Percentiles rank a stretch among this genome's conserved stretches.
phyloP scores from a whole-genome alignment of 2,329 filamentous ascomycete species.

The Penicillium italicum region DNA sequence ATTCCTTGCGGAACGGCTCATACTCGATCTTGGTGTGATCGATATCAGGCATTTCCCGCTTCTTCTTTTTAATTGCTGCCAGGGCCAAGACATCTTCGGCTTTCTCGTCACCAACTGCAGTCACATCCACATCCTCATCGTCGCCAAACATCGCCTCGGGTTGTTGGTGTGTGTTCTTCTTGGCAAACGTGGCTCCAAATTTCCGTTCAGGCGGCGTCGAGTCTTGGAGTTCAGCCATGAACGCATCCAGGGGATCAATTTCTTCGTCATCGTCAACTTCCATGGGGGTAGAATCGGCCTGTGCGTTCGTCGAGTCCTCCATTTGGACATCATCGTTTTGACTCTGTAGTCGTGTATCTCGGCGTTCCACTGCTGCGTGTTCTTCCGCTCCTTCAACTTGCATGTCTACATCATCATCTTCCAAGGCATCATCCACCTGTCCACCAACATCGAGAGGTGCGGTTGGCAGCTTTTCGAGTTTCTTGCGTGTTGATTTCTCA shows the following conservation, averaged over 20 bases:
- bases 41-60: constrained; percentile 87
- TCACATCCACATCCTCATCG: constrained; percentile 66
- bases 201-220: constrained; percentile 45
- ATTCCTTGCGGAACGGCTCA: constrained; percentile 83
- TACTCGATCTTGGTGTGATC: constrained; percentile 86
- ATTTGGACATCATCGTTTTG: constrained; percentile 48
- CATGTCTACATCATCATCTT: constrained; percentile 70
- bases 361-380: constrained; percentile 79
- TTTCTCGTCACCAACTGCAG: constrained; percentile 59
- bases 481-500: constrained; percentile 80
- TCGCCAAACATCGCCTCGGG: constrained; percentile 87
- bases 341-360: constrained; percentile 62
- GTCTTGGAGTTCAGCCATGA: constrained; percentile 72
- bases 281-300: constrained; percentile 37
- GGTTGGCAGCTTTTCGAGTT: constrained; percentile 84
- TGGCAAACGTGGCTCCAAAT: constrained; percentile 34
- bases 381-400: constrained; percentile 80
- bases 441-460: constrained; percentile 64
- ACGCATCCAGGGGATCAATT: constrained; percentile 91
- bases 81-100: constrained; percentile 63
- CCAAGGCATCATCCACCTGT: constrained; percentile 58
- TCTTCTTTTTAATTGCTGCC: constrained; percentile 65
- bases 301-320: constrained; percentile 40
- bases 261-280: constrained; percentile 52
- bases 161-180: constrained; percentile 56